Base-by-base conservation (phyloP, 1,284 basidiomycete genomes). In the Microbotryomycetes sp. region DNA sequence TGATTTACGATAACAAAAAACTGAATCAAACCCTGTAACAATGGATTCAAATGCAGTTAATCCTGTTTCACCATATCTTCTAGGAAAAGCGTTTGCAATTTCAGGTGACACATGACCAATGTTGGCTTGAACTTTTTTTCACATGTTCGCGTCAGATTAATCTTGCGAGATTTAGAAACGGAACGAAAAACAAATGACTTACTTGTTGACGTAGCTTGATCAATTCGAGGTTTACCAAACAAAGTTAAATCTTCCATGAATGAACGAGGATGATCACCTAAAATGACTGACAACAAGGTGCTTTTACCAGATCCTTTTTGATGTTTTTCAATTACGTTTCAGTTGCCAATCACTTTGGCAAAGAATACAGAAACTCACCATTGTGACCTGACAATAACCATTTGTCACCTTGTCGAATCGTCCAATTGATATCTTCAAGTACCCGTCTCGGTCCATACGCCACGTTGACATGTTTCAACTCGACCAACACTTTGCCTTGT, bases 251-350 rank as follows among this genome's bases (percentile, higher is more conserved):
- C 76, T 74, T 90, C 86, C 1, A 85, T 86, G 77, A 87, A 97
- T 0, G 92, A 94, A 66, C 90, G 89, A 0, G 94, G 93, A 75
- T 97, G 94, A 71, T 94, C 91, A 26, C 94, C 94, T 0, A 92
- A 89, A 45, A 98, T 79, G 32, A 97, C 76, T 4, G 93, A 86
- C n/a, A 97, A 81, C 1, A 97, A 83, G 0, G 94, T 97, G 0
- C 93, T 94, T 78, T 98, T 98, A 2, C 94, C 94, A 0, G 89
- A 91, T 51, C 92, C 88, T 90, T 32, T 29, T n/a, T n/a, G n/a
- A n/a, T n/a, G n/a, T n/a, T 16, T 16, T 25, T 22, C n/a, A 45
- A 31, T 6, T 32, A 53, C 6, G 47, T 31, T 46, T 55, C 51
- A 49, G 36, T 29, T 6, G 3, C 22, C 36, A 23, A 19, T 22